Evolutionary conservation across 805 yeast genomes (phyloP).

Genomic region (Saccharomycopsis javanensis): DNA sequence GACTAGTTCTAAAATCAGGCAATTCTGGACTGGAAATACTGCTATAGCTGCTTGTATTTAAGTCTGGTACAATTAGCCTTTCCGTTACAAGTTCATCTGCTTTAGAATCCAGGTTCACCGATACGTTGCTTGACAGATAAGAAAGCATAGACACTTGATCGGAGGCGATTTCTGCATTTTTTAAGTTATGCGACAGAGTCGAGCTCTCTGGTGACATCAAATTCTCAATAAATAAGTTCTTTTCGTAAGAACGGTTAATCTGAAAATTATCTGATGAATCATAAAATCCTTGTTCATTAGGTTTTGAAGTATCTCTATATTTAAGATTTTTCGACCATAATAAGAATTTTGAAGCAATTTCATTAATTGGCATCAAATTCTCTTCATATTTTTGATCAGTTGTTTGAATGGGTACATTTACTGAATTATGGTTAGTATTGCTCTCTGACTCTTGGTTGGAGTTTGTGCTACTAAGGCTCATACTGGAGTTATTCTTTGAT

Average conservation of each 20-base stretch:
- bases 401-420: neutral
- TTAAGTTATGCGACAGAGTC: neutral
- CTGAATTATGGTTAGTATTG: neutral
- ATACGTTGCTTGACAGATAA: neutral
- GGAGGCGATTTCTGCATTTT: neutral
- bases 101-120: neutral
- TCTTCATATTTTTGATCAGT: conserved; percentile 5
- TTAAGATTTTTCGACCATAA: conserved; percentile 8
- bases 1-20: neutral
- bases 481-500: conserved; percentile 1
- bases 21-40: neutral
- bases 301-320: conserved; percentile 7
- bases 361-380: neutral
- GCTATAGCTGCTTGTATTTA: neutral
- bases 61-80: neutral
- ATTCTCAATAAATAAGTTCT: neutral
- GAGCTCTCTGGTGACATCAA: neutral
- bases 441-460: neutral
- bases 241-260: conserved; percentile 1
- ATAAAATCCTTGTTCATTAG: conserved; percentile 18
- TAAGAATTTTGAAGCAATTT: conserved; percentile 10
- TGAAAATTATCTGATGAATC: neutral
- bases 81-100: neutral
- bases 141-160: conserved; percentile 4
- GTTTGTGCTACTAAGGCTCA: neutral